Base-by-base conservation (phyloP, 129 eudicot species). In the Ambrosia artemisiifolia region DNA sequence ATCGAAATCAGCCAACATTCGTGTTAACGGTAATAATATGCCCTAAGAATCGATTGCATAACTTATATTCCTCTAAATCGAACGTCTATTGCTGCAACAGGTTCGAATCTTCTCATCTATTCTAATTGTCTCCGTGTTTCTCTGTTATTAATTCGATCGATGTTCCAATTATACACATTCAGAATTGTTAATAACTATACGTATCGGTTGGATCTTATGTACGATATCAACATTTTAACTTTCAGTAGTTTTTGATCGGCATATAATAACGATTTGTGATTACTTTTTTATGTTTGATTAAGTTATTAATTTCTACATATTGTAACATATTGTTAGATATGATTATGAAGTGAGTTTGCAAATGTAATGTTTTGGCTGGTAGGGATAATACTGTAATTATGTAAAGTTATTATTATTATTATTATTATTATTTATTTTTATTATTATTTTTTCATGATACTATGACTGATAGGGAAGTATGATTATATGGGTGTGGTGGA, bases 61-160 rank as follows among this genome's bases (percentile, higher is more conserved):
- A 70, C 1, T 53, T 16, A 53, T 13, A 54, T 71, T 71, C 20
- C n/a, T 10, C 8, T n/a, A n/a, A 24, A 20, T 73, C 69, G 17
- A 61, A 32, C 69, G 20, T 44, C 62, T 47, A 61, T 73, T 34
- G 49, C 47, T 46, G 36, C 60, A 43, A 61, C 69, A 73, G 77
- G 77, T 73, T 73, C 28, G 13, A 5, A 48, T 49, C 3, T 63
- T n/a, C 49, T 50, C 62, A 63, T 50, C 63, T 74, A 51, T n/a
- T 70, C 54, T 18, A 7, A 6, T 54, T 67, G 10, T 48, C 28
- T 24, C 5, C n/a, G 4, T 4, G 3, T 4, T 36, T 40, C 14
- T 20, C 17, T 59, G 6, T 17, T 32, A 11, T 50, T 53, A 53
- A 65, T 64, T 65, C 36, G 30, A 51, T 20, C 34, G 24, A 30